Evolutionary conservation across 208 protist species (phyloP), one percentile per base, ranked within the genome.

Genomic region (Lotmaria passim): DNA sequence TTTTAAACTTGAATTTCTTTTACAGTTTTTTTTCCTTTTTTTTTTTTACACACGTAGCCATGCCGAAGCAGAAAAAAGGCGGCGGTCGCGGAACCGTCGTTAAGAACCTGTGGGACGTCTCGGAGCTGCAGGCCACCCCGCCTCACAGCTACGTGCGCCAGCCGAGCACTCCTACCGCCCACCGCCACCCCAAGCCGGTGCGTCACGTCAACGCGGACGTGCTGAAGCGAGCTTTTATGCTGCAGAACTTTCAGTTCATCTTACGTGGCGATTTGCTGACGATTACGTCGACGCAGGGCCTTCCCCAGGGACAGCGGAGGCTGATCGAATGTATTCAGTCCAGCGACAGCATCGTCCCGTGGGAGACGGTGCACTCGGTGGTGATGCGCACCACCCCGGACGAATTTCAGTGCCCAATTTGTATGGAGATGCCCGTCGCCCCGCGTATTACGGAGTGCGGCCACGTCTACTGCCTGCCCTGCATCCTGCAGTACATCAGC

Each of bases 231-330:
- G 84, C 82, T n/a, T 96, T 82, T 61, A 91, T 94, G 84, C 78
- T 96, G 47, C 88, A 93, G 52, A 87, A 96, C 66, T 94, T 94
- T 72, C 91, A 96, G 79, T 92, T 94, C 74, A 78, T 96, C n/a
- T 69, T 96, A 7, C 81, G 85, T 33, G 38, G 47, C n/a, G 91
- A 96, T n/a, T 62, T 89, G 43, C 60, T 87, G 30, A 74, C 57
- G 28, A 58, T 83, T 48, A 76, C 23, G 6, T 41, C 73, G 2
- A 31, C 61, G 36, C 76, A 78, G 51, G 69, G 69, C 30, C 78
- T 93, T 33, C 78, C 86, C 38, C 86, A 93, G 66, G 84, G 81
- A 2, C 78, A 87, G 59, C 86, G 86, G 7, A 65, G 72, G 44
- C 55, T 95, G 31, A 44, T 84, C 12, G 87, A 95, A 70, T 79